A percentile compares a stretch with the other conserved stretches of the same genome.
These are phyloP conservation scores for Coleophoma eucalyptorum DNA, from an alignment of 2,329 filamentous ascomycete species.

Conservation along the genomic window DNA sequence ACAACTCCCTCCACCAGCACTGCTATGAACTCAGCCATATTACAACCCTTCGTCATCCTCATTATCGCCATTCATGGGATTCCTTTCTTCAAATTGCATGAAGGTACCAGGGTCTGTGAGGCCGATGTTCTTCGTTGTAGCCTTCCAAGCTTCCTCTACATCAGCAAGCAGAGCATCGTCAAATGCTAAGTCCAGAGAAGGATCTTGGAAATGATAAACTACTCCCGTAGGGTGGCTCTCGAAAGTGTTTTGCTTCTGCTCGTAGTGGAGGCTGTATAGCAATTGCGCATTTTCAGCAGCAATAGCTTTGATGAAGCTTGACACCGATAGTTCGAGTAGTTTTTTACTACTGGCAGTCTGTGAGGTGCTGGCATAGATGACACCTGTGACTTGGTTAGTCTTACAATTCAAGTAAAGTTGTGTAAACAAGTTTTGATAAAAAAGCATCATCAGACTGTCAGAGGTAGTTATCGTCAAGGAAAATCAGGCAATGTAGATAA, in stretches of 20 bases:
- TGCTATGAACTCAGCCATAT: too few relatives aligned
- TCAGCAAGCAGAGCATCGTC: conserved; percentile 65
- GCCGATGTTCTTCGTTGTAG: conserved; percentile 43
- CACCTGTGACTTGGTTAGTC: conserved; percentile 25
- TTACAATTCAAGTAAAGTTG: conserved; percentile 3
- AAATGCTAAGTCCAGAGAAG: conserved; percentile 66
- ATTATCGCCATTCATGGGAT: conserved; percentile 55
- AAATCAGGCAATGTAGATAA: conserved; percentile 99
- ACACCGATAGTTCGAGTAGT: conserved; percentile 31
- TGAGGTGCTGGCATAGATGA: conserved; percentile 26
- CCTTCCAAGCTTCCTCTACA: conserved; percentile 69
- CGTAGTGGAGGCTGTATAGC: conserved; percentile 52
- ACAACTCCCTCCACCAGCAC: too few relatives aligned
- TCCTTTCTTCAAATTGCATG: conserved; percentile 75
- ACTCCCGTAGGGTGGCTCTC: conserved; percentile 17
- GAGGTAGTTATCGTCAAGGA: conserved; percentile 83
- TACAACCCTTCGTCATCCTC: conserved; percentile 39
- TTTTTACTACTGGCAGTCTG: conserved; percentile 14
- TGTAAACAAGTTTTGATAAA: conserved; percentile 5
- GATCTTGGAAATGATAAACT: conserved; percentile 52
- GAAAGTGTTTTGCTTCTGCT: conserved; percentile 40
- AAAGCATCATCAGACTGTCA: conserved; percentile 77
- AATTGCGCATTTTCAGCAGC: conserved; percentile 26
- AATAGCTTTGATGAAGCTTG: conserved; percentile 34
- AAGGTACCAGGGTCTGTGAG: conserved; percentile 42